Percentiles rank a stretch among this genome's conserved stretches.
Conservation (phyloP, 495 filamentous ascomycete genomes). For the Annulohypoxylon bovei region DNA sequence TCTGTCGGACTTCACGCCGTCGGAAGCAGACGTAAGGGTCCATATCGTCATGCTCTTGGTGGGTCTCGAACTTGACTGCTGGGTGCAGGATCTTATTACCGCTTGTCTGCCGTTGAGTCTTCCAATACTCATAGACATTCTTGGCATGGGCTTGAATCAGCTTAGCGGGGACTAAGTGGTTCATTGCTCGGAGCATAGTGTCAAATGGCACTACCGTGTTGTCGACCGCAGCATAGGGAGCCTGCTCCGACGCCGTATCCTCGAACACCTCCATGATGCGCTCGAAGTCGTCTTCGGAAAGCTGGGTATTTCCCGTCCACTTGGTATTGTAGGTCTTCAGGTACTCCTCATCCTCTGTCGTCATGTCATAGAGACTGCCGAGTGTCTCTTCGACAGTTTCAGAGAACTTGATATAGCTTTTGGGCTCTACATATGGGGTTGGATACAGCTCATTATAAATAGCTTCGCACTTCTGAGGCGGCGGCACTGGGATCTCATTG, state of each 20-base stretch:
- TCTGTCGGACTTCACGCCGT: slow-evolving; percentile 91
- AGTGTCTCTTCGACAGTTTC: slow-evolving; percentile 96
- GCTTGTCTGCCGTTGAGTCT: slow-evolving; percentile 68
- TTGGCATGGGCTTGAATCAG: slow-evolving; percentile 78
- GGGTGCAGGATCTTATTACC: slow-evolving; percentile 77
- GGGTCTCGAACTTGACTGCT: slow-evolving; percentile 89
- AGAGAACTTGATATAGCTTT: slow-evolving; percentile 96
- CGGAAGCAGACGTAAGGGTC: slow-evolving; percentile 99
- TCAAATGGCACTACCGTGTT: slow-evolving; percentile 82
- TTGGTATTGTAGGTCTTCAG: slow-evolving; percentile 85
- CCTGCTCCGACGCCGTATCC: slow-evolving; percentile 78
- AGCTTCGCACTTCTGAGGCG: slow-evolving; percentile 76
- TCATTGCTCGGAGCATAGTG: slow-evolving; percentile 80
- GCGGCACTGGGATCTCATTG: slow-evolving; percentile 87
- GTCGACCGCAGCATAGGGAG: slow-evolving; percentile 90
- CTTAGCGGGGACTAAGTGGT: slow-evolving; percentile 57
- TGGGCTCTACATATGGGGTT: slow-evolving; percentile 78
- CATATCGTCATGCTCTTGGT: slow-evolving; percentile 90
- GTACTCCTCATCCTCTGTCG: slow-evolving; percentile 84
- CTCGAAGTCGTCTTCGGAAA: slow-evolving; percentile 91
- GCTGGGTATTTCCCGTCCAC: slow-evolving; percentile 68
- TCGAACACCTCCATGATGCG: slow-evolving; percentile 95
- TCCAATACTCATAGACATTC: slow-evolving; percentile 93
- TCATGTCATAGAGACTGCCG: slow-evolving; percentile 91
- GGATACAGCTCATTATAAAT: slow-evolving; percentile 91